Percentiles rank a stretch among this genome's conserved stretches.
Evolutionary conservation across 148 eudicot species (phyloP).

Genomic region (Fagopyrum esculentum): DNA sequence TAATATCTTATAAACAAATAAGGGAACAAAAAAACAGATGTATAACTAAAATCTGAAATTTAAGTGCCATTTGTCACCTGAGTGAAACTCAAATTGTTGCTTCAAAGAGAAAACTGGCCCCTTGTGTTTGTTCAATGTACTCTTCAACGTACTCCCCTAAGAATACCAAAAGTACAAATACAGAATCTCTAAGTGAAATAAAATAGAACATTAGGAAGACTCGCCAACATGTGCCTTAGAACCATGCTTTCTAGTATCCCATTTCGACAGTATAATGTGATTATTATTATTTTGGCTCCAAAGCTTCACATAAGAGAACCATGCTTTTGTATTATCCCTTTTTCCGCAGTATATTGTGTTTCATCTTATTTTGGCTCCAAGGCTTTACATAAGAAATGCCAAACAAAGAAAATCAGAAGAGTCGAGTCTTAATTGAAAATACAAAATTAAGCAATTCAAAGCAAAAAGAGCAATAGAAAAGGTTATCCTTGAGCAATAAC

Average conservation of each 20-base stretch:
- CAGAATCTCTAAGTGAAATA: background rate
- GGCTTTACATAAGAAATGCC: background rate
- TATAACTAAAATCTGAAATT: background rate
- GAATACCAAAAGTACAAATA: background rate
- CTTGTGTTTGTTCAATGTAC: conserved; percentile 47
- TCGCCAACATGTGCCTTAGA: background rate
- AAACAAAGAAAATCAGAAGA: background rate
- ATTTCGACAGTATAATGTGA: background rate
- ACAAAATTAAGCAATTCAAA: background rate
- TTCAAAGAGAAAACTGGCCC: conserved; percentile 56
- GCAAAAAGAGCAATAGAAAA: background rate
- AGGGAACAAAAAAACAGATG: background rate
- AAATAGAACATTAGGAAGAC: background rate
- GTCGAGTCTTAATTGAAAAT: background rate
- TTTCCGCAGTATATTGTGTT: no score
- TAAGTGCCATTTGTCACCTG: conserved; percentile 29
- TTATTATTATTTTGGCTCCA: background rate
- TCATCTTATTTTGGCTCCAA: no score
- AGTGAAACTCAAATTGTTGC: conserved; percentile 59
- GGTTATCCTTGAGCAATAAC: background rate
- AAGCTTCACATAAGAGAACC: background rate
- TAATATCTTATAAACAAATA: background rate
- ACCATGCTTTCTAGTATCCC: background rate
- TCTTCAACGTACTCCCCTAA: conserved; percentile 21
- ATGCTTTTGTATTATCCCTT: background rate